A percentile compares a stretch with the other conserved stretches of the same genome.
Evolutionary conservation across 129 eudicot genomes (phyloP).

Genomic region (Arctium lappa): DNA sequence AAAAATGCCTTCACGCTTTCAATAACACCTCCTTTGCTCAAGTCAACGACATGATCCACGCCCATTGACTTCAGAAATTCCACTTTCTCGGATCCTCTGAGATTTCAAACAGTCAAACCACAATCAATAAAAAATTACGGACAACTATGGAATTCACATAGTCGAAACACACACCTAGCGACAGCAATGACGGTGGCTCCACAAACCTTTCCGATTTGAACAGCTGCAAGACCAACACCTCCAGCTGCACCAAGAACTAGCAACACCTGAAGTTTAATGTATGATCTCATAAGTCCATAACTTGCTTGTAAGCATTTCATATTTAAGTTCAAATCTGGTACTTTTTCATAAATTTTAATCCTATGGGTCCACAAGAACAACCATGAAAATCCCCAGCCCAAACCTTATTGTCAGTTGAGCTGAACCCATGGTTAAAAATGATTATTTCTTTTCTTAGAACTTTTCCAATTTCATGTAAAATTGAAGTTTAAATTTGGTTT

Average conservation of each 20-base stretch:
- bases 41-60: constrained; percentile 88
- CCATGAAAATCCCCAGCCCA: too few species aligned
- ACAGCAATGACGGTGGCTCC: constrained; percentile 90
- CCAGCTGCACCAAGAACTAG: constrained; percentile 99
- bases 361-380: too few species aligned
- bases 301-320: constrained; percentile 1
- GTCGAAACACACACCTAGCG: constrained; percentile 55
- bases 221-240: constrained; percentile 98
- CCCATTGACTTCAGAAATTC: constrained; percentile 72
- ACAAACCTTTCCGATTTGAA: constrained; percentile 88
- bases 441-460: too few species aligned
- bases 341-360: neutral
- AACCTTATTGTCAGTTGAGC: too few species aligned
- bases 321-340: neutral
- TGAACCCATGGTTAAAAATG: too few species aligned
- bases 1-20: constrained; percentile 78
- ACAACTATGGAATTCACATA: neutral
- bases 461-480: neutral
- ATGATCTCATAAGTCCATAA: neutral
- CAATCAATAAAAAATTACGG: neutral
- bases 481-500: neutral
- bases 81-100: constrained; percentile 68
- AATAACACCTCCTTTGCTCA: constrained; percentile 56
- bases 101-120: constrained; percentile 1
- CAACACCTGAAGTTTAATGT: constrained; percentile 56